Evolutionary conservation across 1,284 basidiomycete species (phyloP), one percentile per base, ranked within the genome.

Genomic region (Phylloporus sp.): DNA sequence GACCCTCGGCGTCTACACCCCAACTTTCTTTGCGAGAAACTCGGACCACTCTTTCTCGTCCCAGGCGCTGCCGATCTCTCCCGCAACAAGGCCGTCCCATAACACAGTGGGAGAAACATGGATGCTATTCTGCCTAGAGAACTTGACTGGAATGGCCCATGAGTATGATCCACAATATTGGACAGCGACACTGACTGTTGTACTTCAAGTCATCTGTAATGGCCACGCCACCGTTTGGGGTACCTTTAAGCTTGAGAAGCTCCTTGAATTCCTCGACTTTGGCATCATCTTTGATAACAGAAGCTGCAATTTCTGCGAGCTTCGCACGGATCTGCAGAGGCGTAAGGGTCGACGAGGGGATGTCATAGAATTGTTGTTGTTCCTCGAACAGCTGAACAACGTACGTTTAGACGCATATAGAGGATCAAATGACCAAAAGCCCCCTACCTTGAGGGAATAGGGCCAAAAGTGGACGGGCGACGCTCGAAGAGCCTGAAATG

Each of bases 31-130:
- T 64, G 83, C 83, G 35, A 99, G 83, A 82, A 94, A 99, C 67
- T 92, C 88, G 43, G 82, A 84, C 97, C 97, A 98, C 75, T 98
- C 94, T 60, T 87, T 86, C 75, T 91, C 86, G 8, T 88, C 91
- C 91, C 94, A 99, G 15, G 90, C 89, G 72, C 93, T 95, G 5
- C 92, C 94, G 58, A 98, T 86, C 68, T 93, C 90, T 60, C 84
- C 86, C 27, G 90, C 93, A 66, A 96, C 80, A 43, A 99, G 82
- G 11, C 97, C 97, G 76, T 96, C 92, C 89, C 92, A 94, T 4
- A 96, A 82, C 1, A 89, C 92, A 14, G 95, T 95, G 3, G 96
- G 96, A 41, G 95, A 97, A 62, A 97, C 94, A 74, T 98, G 96
- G 63, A 98, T 90, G 8, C 94, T 86, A 72, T 98, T 98, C 84